phyloP scores from a whole-genome alignment of 345 rosid species.

The Ceriops zippeliana region DNA sequence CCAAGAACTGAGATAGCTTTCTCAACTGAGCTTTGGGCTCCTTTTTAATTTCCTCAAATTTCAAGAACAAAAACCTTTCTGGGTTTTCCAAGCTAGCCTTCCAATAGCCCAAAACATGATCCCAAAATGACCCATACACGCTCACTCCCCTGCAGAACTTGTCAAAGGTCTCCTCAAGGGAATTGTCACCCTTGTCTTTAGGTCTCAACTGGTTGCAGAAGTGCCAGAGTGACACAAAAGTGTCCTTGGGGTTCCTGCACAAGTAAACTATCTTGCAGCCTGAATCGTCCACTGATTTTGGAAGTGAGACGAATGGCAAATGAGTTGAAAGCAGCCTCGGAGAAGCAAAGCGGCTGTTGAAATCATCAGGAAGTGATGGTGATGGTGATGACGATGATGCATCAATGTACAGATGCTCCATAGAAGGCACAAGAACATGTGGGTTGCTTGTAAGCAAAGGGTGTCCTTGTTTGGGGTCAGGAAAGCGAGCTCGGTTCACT shows the following conservation, averaged over 20 bases:
- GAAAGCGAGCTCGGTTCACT: constrained; percentile 25
- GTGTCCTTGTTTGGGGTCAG: constrained; percentile 23
- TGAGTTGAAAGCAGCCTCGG: constrained; percentile 49
- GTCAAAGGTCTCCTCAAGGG: constrained; percentile 39
- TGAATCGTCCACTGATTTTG: constrained; percentile 32
- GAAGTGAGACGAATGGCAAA: constrained; percentile 30
- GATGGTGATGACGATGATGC: neutral
- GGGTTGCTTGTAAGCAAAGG: constrained; percentile 52
- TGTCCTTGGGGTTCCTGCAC: constrained; percentile 60
- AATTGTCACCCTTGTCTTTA: constrained; percentile 13
- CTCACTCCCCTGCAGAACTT: constrained; percentile 44
- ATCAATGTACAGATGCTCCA: constrained; percentile 28
- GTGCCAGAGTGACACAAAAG: constrained; percentile 53
- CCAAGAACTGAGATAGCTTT: constrained; percentile 44
- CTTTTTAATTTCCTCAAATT: constrained; percentile 40
- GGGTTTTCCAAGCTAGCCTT: constrained; percentile 43
- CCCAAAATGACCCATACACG: constrained; percentile 24
- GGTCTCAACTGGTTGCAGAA: constrained; percentile 43
- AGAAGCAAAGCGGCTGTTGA: constrained; percentile 22
- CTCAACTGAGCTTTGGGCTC: constrained; percentile 33
- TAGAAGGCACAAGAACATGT: constrained; percentile 56
- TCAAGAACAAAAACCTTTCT: constrained; percentile 42
- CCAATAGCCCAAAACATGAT: constrained; percentile 1
- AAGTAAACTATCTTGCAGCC: constrained; percentile 50
- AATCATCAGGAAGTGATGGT: constrained; percentile 17